phyloP scores from a whole-genome alignment of 768 basidiomycete species.

The Trametes maxima region DNA sequence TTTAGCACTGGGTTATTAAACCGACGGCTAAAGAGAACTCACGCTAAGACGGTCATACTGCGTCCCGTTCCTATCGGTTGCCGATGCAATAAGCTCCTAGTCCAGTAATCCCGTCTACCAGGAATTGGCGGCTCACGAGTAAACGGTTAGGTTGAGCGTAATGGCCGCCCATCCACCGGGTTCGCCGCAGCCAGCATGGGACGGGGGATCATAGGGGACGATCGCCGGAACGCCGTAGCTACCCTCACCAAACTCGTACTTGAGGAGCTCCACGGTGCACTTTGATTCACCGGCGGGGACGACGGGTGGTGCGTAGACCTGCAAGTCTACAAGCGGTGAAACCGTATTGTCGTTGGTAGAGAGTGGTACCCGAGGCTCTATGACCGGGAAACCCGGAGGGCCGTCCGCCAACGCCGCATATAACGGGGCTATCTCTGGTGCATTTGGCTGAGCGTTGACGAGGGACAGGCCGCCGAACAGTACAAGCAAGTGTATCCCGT shows the following conservation, averaged over 20 bases:
- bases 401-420: neutral
- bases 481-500: neutral
- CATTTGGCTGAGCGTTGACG: neutral
- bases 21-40: neutral
- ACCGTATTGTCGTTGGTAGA: constrained; percentile 10
- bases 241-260: constrained; percentile 15
- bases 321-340: constrained; percentile 11
- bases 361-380: constrained; percentile 8
- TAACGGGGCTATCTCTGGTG: constrained; percentile 3
- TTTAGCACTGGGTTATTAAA: neutral
- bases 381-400: neutral
- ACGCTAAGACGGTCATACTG: constrained; percentile 62
- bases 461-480: neutral
- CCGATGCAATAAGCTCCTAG: neutral
- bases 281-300: neutral
- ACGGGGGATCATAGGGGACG: neutral
- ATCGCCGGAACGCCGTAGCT: constrained; percentile 15
- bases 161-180: constrained; percentile 70
- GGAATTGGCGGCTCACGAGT: constrained; percentile 25
- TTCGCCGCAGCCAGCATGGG: constrained; percentile 46
- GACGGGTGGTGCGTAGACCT: constrained; percentile 16
- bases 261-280: constrained; percentile 11
- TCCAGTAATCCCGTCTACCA: too few relatives aligned
- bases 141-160: constrained; percentile 72
- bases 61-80: constrained; percentile 4